phyloP scores from a whole-genome alignment of 306 rosid species.

The Arachis stenosperma region DNA sequence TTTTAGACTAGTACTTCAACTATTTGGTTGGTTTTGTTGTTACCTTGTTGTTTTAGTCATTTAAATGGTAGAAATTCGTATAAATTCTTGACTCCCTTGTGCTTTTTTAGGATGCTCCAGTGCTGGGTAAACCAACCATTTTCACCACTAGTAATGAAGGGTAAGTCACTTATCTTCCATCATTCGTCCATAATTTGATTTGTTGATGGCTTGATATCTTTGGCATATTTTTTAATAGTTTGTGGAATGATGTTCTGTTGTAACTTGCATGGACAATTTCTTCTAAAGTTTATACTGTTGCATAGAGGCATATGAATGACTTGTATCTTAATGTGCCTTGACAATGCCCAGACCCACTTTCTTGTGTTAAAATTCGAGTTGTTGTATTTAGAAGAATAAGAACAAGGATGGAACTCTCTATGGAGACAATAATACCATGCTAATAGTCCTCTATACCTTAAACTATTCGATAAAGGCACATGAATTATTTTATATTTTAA shows the following conservation, averaged over 20 bases:
- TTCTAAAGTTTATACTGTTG: background rate
- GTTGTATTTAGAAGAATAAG: background rate
- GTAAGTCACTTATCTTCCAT: slow-evolving; percentile 49
- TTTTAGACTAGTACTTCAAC: slow-evolving; percentile 3
- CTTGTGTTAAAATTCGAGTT: background rate
- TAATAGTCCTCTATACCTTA: background rate
- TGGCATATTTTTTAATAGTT: background rate
- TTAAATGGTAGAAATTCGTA: background rate
- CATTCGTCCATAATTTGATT: slow-evolving; percentile 32
- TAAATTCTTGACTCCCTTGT: slow-evolving; percentile 7
- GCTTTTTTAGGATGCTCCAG: slow-evolving; percentile 69
- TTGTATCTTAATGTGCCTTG: background rate
- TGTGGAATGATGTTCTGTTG: background rate
- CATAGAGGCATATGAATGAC: background rate
- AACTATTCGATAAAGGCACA: too few species aligned
- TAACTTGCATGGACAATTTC: background rate
- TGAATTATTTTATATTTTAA: too few species aligned
- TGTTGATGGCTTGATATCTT: background rate
- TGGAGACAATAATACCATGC: background rate
- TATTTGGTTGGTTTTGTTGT: background rate
- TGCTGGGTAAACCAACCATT: slow-evolving; percentile 80
- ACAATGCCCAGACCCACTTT: background rate
- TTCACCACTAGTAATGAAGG: slow-evolving; percentile 53
- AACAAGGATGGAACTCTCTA: too few species aligned
- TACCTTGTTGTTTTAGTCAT: slow-evolving; percentile 4